Evolutionary conservation across 495 filamentous ascomycete genomes (phyloP).

Genomic region (Penicillium soppii): DNA sequence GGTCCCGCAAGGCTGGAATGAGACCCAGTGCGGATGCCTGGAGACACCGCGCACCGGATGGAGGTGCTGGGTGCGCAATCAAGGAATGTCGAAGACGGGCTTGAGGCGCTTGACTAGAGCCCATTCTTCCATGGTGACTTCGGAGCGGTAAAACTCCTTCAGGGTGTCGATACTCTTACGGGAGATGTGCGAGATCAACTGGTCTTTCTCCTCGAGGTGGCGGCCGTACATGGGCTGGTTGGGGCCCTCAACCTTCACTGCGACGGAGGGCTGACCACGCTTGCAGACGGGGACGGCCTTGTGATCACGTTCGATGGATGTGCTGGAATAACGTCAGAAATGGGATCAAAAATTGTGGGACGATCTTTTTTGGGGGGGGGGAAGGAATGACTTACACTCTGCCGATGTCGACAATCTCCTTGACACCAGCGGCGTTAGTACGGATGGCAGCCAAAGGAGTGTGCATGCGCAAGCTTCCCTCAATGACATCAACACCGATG

Average conservation of each 20-base stretch:
- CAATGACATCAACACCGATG: constrained; percentile 90
- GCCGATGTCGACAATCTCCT: constrained; percentile 80
- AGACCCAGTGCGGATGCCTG: neutral
- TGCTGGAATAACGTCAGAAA: constrained; percentile 46
- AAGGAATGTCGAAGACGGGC: constrained; percentile 87
- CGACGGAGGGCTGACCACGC: constrained; percentile 93
- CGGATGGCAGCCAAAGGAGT: constrained; percentile 87
- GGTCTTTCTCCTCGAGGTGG: constrained; percentile 92
- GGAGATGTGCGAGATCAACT: constrained; percentile 82
- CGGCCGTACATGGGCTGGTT: constrained; percentile 96
- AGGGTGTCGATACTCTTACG: constrained; percentile 87
- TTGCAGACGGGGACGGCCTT: constrained; percentile 90
- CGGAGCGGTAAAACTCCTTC: constrained; percentile 91
- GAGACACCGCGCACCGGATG: neutral
- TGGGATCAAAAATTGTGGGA: neutral
- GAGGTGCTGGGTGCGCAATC: constrained; percentile 14
- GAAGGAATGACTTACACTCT: constrained; percentile 77
- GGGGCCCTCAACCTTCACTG: constrained; percentile 93
- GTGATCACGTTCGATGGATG: constrained; percentile 95
- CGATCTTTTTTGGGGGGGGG: too few relatives aligned
- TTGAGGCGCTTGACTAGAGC: constrained; percentile 88
- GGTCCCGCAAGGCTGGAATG: constrained; percentile 3
- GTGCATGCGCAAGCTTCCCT: constrained; percentile 79
- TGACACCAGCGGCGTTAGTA: constrained; percentile 69
- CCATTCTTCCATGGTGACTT: constrained; percentile 95